Base-by-base conservation (phyloP, 2,329 filamentous ascomycete genomes). In the Plenodomus biglobosus region DNA sequence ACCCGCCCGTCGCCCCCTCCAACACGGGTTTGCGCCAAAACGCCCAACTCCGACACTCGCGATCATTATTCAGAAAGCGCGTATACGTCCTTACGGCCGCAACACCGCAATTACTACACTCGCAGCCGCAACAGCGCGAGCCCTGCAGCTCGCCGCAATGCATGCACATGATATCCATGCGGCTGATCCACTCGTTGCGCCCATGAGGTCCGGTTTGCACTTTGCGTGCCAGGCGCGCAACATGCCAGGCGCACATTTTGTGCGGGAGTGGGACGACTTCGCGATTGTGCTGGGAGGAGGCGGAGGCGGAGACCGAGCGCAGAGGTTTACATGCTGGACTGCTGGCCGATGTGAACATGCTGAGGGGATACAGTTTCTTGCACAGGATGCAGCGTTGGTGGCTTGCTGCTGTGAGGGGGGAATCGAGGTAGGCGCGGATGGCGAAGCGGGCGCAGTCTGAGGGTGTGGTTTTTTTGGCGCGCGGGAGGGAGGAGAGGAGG, bases 241-340 rank as follows among this genome's bases (percentile, higher is more conserved):
- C 62, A 39, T 72, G 68, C 65, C 68, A 71, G 8, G 61, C 48
- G 47, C 71, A 73, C 24, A 71, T 49, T 21, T 60, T 47, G 4
- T 53, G 48, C 1, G 70, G 70, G 2, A 71, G 47, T 35, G 66
- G 55, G 21, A 71, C 44, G 2, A 67, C 48, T 36, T 68, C 59
- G n/a, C n/a, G n/a, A n/a, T n/a, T n/a, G n/a, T n/a, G n/a, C n/a
- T n/a, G n/a, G n/a, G n/a, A n/a, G n/a, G n/a, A n/a, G n/a, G n/a
- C n/a, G n/a, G n/a, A n/a, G n/a, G n/a, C n/a, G n/a, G n/a, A n/a
- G n/a, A n/a, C n/a, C n/a, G n/a, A n/a, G n/a, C n/a, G n/a, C 4
- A 35, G 40, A 0, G 58, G 49, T 8, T 55, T 38, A 24, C 66
- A 72, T 3, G 60, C 57, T 2, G 66, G 56, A 22, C 67, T 69